phyloP scores from a whole-genome alignment of 768 basidiomycete species.

The Postia placenta region DNA sequence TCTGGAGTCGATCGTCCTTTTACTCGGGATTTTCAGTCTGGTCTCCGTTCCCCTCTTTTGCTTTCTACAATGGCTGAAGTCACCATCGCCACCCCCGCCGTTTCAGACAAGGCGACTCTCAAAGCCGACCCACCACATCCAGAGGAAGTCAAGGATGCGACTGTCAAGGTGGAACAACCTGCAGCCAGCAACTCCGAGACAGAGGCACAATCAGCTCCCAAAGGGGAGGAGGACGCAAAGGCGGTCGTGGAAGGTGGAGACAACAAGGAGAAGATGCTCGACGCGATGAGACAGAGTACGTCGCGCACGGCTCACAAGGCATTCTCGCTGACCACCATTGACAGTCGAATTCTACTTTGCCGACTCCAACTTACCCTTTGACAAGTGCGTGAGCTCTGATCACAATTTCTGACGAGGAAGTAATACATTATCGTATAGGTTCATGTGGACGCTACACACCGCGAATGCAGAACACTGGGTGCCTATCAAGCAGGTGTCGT shows the following conservation, averaged over 20 bases:
- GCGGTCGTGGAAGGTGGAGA: conserved; percentile 14
- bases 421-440: conserved; percentile 42
- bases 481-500: conserved; percentile 76
- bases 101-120: background rate
- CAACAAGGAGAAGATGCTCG: conserved; percentile 38
- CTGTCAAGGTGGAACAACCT: too few species aligned
- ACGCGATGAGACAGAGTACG: conserved; percentile 53
- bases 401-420: too few species aligned
- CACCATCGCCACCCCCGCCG: background rate
- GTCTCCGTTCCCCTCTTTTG: too few species aligned
- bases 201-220: background rate
- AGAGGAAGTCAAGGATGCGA: background rate
- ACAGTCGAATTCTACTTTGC: conserved; percentile 96
- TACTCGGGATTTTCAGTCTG: too few species aligned
- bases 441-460: conserved; percentile 90
- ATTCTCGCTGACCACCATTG: background rate
- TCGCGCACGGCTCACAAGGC: background rate
- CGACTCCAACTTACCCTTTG: conserved; percentile 91
- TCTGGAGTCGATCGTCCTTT: too few species aligned
- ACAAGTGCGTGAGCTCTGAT: conserved; percentile 44
- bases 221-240: background rate
- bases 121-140: background rate
- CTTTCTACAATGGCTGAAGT: background rate
- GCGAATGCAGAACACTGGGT: conserved; percentile 87
- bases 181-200: too few species aligned